Percentiles rank a stretch among this genome's conserved stretches.
phyloP scores from a whole-genome alignment of 345 rosid species.

The Trapa bicornis region DNA sequence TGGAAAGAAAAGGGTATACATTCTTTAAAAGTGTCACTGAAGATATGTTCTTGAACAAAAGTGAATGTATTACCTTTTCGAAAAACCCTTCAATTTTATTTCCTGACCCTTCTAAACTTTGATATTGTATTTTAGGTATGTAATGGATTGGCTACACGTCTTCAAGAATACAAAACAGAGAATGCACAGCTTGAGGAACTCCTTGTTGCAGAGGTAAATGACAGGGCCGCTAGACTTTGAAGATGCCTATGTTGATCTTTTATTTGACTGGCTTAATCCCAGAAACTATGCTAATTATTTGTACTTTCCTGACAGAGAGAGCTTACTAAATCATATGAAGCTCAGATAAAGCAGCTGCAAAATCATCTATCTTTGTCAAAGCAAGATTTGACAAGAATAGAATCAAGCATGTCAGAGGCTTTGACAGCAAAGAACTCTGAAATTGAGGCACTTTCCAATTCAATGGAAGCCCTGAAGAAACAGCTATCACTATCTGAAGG shows the following conservation, averaged over 20 bases:
- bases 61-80: not conserved
- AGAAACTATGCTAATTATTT: conserved; percentile 13
- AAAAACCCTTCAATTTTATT: not conserved
- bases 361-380: conserved; percentile 65
- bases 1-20: not conserved
- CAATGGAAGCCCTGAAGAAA: conserved; percentile 68
- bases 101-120: not conserved
- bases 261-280: not conserved
- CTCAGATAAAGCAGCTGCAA: conserved; percentile 70
- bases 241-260: not conserved
- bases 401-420: conserved; percentile 76
- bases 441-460: conserved; percentile 66
- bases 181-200: conserved; percentile 99
- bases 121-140: conserved; percentile 45
- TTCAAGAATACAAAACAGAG: conserved; percentile 92
- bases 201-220: conserved; percentile 78
- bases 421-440: conserved; percentile 87
- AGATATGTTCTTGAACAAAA: not conserved
- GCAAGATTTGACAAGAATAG: conserved; percentile 68
- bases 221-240: not conserved
- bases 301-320: conserved; percentile 55
- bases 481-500: conserved; percentile 83
- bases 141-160: conserved; percentile 91
- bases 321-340: conserved; percentile 82
- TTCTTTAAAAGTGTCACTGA: not conserved